Base-by-base conservation (phyloP, 1,284 basidiomycete genomes). In the Boletus smithii region DNA sequence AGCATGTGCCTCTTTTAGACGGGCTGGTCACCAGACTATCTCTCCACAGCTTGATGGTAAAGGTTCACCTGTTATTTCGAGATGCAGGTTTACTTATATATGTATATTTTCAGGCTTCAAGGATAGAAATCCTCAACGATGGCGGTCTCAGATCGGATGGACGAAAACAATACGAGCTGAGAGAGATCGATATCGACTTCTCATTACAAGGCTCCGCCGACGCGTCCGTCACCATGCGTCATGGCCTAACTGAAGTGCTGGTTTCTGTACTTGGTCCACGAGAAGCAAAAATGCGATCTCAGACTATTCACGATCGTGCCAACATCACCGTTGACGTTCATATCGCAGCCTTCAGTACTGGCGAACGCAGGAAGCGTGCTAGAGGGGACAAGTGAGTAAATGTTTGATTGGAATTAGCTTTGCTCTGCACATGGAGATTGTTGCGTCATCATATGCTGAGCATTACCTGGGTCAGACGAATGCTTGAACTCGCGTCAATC, bases 121-220 rank as follows among this genome's bases (percentile, higher is more conserved):
- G 91, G 51, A 75, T 91, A 46, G 93, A 97, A 66, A 88, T 95
- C 18, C 80, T 97, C 51, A 95, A 94, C 63, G 86, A 91, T 43
- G 91, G 89, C 42, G 88, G 88, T 53, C 83, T 82, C 61, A 89
- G 95, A 51, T 91, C 92, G 40, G 95, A 99, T 69, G 91, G 91
- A 32, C 80, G 95, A 42, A 76, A 87, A 30, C 91, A 94, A 49
- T 89, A 85, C 67, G 95, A 99, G 67, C 77, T 99, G 17, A 85
- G 95, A 40, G 83, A 88, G 49, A 79, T 95, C 51, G 73, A 75
- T 34, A 88, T 97, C 66, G 79, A 88, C 61, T 80, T 97, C 38
- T 77, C 83, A 4, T 77, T 82, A 29, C 87, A 90, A 60, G 83
- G 87, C 20, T 73, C 78, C 26, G 85, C 92, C 22, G 93, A 98